Base-by-base conservation (phyloP, 768 basidiomycete genomes). In the Galerina sulciceps region DNA sequence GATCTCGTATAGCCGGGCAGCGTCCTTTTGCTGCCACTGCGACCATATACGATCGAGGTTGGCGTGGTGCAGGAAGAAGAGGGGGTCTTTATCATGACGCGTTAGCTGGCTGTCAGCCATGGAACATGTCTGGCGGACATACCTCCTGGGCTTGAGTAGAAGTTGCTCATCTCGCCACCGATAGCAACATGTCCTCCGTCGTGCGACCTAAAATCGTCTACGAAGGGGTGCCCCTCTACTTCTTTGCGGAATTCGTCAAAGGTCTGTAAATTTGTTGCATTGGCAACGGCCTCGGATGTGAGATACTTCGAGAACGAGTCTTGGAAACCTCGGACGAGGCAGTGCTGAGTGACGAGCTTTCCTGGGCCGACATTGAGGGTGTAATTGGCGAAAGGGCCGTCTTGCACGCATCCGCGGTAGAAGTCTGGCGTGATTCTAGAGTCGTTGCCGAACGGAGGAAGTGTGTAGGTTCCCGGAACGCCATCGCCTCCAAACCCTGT, bases 1-100 rank as follows among this genome's bases (percentile, higher is more conserved):
- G 2, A 78, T 71, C 10, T 74, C 72, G 20, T 67, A 67, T 5
- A 78, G 48, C n/a, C 75, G 71, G 4, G 47, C 58, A 0, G 57
- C 55, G 26, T 72, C 61, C 42, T 65, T 54, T 23, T 60, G 58
- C 43, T 75, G 75, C 78, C 78, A 79, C 8, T 63, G 43, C 76
- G 75, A 76, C 77, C 77, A 78, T 1, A 79, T 66, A n/a, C 76
- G 69, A 50, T 78, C 76, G 11, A 79, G 51, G 52, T 76, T 76
- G 11, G 73, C 70, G 53, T 78, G 76, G 56, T 78, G 76, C 17
- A 77, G 62, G 62, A 74, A 77, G 65, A 78, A 78, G 9, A 79
- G 38, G 4, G 77, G 76, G 49, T 78, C 76, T 77, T 40, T 51
- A 6, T 18, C 8, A 31, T 8, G 26, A 31, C 8, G 26, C 26